Base-by-base conservation (phyloP, 345 rosid genomes). In the Litchi chinensis region DNA sequence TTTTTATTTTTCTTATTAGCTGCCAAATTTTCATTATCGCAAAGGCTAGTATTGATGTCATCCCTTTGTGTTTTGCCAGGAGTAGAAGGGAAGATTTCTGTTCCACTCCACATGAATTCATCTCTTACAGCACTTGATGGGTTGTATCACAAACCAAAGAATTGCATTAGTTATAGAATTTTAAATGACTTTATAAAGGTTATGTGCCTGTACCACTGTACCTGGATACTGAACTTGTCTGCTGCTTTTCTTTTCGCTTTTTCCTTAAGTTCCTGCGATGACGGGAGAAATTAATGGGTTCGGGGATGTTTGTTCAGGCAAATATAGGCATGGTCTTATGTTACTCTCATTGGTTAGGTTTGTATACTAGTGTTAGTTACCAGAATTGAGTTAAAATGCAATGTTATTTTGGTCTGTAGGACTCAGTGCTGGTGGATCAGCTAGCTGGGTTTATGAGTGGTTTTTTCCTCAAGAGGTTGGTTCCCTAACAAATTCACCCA, bases 11-110 rank as follows among this genome's bases (percentile, higher is more conserved):
- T 26, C 28, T 26, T 26, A 18, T 62, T 1, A 22, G 69, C 44
- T 65, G 46, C 40, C 41, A 74, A 44, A 4, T 16, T 63, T 62
- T 18, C 50, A 44, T 13, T 59, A 41, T 43, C 56, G 18, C 28
- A 3, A 56, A 6, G 37, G 77, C 24, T 63, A 63, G 41, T 59
- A 64, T 50, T 77, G 28, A 83, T 73, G 56, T 22, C 16, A 16
- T 48, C 13, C 48, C 8, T 28, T 77, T 65, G 9, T 40, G 18
- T 65, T 69, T 37, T 70, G 37, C 39, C 83, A 83, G 86, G 77
- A 80, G 18, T 77, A 74, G 74, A 60, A 67, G 54, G 32, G 70
- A 16, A 6, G 16, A 8, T 66, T 48, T 44, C 1, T 21, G 3
- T 71, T 46, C 18, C n/a, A n/a, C 54, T 70, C 77, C 15, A 22